phyloP scores from a whole-genome alignment of 2,329 filamentous ascomycete species.

The Hypomyces rosellus region DNA sequence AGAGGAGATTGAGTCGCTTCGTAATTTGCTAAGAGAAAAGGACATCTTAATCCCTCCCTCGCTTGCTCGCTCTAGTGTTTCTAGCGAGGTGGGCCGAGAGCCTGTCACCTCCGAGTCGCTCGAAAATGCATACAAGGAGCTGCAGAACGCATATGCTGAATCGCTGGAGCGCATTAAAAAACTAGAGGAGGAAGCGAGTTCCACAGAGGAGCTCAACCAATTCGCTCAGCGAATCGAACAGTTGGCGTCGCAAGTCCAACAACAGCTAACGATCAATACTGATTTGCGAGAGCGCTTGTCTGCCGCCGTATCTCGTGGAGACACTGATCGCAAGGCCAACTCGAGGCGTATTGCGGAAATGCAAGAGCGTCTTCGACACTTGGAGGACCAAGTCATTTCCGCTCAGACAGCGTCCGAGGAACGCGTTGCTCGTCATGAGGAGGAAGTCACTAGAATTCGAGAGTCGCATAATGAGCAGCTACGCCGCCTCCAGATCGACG shows the following conservation, averaged over 20 bases:
- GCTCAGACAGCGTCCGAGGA: constrained; percentile 87
- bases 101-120: constrained; percentile 65
- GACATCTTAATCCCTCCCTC: constrained; percentile 69
- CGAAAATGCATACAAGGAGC: constrained; percentile 65
- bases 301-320: constrained; percentile 75
- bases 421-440: constrained; percentile 74
- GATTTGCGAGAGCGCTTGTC: constrained; percentile 69
- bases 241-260: constrained; percentile 69
- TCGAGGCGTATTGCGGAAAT: constrained; percentile 76
- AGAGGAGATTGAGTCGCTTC: constrained; percentile 82
- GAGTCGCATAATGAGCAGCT: constrained; percentile 74
- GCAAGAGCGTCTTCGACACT: constrained; percentile 69
- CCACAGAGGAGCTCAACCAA: constrained; percentile 60
- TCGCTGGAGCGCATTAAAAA: constrained; percentile 61
- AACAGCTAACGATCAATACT: constrained; percentile 73
- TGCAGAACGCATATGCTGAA: constrained; percentile 64
- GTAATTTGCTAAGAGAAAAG: constrained; percentile 70
- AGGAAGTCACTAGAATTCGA: constrained; percentile 69
- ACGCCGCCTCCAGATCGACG: constrained; percentile 63
- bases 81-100: constrained; percentile 20
- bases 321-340: constrained; percentile 74
- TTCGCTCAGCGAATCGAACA: constrained; percentile 74
- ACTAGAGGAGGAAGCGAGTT: constrained; percentile 46
- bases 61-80: constrained; percentile 39
- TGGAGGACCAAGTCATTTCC: constrained; percentile 77